Percentiles rank a stretch among this genome's conserved stretches.
Conservation (phyloP, 2,329 filamentous ascomycete genomes). For the Sporothrix protearum region DNA sequence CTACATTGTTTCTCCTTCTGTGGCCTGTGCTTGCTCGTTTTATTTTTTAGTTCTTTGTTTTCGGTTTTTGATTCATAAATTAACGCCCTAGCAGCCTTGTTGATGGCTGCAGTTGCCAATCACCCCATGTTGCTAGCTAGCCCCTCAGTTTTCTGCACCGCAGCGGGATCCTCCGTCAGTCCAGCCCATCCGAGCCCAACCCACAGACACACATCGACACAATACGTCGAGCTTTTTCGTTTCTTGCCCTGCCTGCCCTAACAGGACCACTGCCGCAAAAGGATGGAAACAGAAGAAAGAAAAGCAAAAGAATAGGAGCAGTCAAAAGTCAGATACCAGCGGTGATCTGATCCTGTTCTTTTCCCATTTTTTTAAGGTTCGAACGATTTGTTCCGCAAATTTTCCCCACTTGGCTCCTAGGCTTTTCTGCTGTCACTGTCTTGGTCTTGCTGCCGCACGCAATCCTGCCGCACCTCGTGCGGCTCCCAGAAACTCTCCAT, state of each 20-base stretch:
- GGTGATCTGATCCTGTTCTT: not conserved
- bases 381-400: not conserved
- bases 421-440: too few relatives aligned
- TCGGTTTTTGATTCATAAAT: too few relatives aligned
- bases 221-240: not conserved
- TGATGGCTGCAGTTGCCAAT: not conserved
- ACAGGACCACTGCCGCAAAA: not conserved
- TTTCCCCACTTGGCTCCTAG: not conserved
- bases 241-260: not conserved
- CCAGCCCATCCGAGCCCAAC: not conserved
- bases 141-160: not conserved
- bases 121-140: not conserved
- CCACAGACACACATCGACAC: not conserved
- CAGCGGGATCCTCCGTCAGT: not conserved
- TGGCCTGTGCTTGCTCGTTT: not conserved
- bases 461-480: not conserved
- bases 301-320: not conserved
- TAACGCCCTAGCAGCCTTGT: not conserved
- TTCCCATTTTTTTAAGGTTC: not conserved
- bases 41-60: too few relatives aligned
- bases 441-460: not conserved
- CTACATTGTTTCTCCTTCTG: not conserved
- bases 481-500: slow-evolving; percentile 2
- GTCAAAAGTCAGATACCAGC: not conserved
- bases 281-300: not conserved